A percentile compares a stretch with the other conserved stretches of the same genome.
Evolutionary conservation across 306 rosid species (phyloP).

Genomic region (Casuarina glauca): DNA sequence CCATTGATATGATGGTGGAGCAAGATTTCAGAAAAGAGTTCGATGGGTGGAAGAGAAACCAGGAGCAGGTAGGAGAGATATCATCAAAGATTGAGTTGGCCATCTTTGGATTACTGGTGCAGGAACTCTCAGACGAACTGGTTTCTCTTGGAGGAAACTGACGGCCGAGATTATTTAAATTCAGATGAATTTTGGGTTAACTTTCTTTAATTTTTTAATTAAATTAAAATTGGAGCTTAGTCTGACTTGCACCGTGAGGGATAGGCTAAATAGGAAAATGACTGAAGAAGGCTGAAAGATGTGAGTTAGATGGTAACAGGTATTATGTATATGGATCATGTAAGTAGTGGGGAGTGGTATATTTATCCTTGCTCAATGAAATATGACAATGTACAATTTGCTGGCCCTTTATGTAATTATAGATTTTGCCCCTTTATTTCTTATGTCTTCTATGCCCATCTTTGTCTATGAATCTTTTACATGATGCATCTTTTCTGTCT

Average conservation of each 20-base stretch:
- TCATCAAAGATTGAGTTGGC: slow-evolving; percentile 62
- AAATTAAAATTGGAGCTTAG: slow-evolving; percentile 46
- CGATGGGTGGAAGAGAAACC: slow-evolving; percentile 55
- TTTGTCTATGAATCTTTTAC: neutral
- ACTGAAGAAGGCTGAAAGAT: slow-evolving; percentile 19
- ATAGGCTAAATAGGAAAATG: slow-evolving; percentile 44
- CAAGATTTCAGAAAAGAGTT: slow-evolving; percentile 63
- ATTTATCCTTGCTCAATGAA: slow-evolving; percentile 35
- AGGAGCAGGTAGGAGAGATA: slow-evolving; percentile 40
- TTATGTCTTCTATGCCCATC: neutral
- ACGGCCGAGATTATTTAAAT: slow-evolving; percentile 16
- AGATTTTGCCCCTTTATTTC: neutral
- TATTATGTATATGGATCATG: slow-evolving; percentile 50
- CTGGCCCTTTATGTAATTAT: slow-evolving; percentile 12
- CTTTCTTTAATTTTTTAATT: slow-evolving; percentile 22
- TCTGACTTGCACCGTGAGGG: slow-evolving; percentile 43
- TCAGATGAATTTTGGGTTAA: slow-evolving; percentile 27
- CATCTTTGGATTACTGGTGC: slow-evolving; percentile 58
- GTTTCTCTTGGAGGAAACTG: slow-evolving; percentile 36
- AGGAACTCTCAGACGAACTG: slow-evolving; percentile 69
- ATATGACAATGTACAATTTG: slow-evolving; percentile 38
- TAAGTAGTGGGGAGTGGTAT: slow-evolving; percentile 37
- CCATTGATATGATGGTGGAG: slow-evolving; percentile 81
- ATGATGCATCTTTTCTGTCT: neutral
- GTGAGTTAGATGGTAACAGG: slow-evolving; percentile 28